These are phyloP conservation scores for Lachnellula hyalina DNA, from an alignment of 2,329 filamentous ascomycete species.

Conservation along the genomic window DNA sequence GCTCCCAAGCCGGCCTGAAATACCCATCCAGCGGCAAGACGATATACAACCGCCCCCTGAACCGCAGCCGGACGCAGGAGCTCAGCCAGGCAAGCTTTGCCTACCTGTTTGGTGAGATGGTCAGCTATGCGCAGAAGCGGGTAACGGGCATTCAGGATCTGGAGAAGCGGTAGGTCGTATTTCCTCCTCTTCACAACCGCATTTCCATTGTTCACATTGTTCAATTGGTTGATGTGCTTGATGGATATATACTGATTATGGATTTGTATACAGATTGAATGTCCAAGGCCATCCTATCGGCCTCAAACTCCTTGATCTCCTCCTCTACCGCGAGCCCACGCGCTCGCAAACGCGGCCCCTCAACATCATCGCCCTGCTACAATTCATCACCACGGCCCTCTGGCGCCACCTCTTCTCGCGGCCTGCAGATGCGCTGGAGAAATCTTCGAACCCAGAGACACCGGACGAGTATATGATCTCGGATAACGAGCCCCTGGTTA, in stretches of 20 bases:
- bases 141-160: constrained; percentile 92
- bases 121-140: constrained; percentile 84
- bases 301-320: constrained; percentile 88
- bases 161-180: constrained; percentile 66
- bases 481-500: constrained; percentile 95
- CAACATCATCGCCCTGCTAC: constrained; percentile 83
- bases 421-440: constrained; percentile 88
- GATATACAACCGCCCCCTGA: constrained; percentile 94
- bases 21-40: constrained; percentile 93
- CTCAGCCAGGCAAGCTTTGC: constrained; percentile 91
- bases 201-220: neutral
- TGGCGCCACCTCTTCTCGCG: constrained; percentile 91
- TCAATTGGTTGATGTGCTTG: neutral
- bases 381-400: constrained; percentile 88
- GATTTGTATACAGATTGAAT: constrained; percentile 63
- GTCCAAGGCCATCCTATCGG: constrained; percentile 90
- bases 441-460: constrained; percentile 72
- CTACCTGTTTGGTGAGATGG: constrained; percentile 95
- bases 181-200: neutral
- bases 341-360: constrained; percentile 72
- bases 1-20: constrained; percentile 58
- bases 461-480: constrained; percentile 98
- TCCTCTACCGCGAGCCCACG: constrained; percentile 74
- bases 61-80: constrained; percentile 82
- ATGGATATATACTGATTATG: constrained; percentile 2